Evolutionary conservation across 2,329 filamentous ascomycete species (phyloP).

Genomic region (Cladophialophora chaetospira): DNA sequence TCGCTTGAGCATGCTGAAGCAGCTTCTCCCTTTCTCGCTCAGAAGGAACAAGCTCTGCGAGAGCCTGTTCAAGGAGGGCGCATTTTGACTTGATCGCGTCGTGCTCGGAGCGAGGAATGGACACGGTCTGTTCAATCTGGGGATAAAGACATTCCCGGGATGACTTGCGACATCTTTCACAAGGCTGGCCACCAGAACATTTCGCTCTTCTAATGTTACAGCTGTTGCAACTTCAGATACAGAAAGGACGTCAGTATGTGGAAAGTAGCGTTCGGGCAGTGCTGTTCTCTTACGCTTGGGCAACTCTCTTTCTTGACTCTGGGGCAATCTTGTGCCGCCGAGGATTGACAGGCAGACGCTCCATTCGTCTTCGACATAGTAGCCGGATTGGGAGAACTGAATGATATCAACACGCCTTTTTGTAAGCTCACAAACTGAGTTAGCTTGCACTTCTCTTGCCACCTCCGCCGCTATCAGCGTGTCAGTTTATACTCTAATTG

Average conservation of each 20-base stretch:
- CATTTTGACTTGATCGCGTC: constrained; percentile 46
- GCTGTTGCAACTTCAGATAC: constrained; percentile 50
- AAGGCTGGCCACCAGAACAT: constrained; percentile 55
- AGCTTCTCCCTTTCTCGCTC: constrained; percentile 16
- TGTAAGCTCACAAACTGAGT: too few relatives aligned
- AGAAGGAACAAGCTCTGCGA: constrained; percentile 22
- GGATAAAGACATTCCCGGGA: constrained; percentile 55
- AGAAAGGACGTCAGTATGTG: background rate
- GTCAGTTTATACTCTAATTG: too few relatives aligned
- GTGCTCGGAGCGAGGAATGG: constrained; percentile 46
- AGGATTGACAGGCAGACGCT: constrained; percentile 21
- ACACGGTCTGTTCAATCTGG: constrained; percentile 47
- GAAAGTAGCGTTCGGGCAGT: background rate
- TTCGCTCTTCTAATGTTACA: constrained; percentile 58
- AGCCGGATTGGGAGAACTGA: too few relatives aligned
- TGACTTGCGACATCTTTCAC: constrained; percentile 48
- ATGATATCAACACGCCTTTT: too few relatives aligned
- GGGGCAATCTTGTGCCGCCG: constrained; percentile 17
- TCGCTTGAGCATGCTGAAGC: constrained; percentile 11
- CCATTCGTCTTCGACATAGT: constrained; percentile 11
- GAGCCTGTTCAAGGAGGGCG: constrained; percentile 43
- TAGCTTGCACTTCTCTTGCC: too few relatives aligned
- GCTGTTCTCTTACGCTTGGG: constrained; percentile 17
- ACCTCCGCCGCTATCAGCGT: too few relatives aligned
- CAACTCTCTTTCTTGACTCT: constrained; percentile 17